A percentile compares a stretch with the other conserved stretches of the same genome.
phyloP scores from a whole-genome alignment of 768 basidiomycete species.

The Auriscalpium microsporum region DNA sequence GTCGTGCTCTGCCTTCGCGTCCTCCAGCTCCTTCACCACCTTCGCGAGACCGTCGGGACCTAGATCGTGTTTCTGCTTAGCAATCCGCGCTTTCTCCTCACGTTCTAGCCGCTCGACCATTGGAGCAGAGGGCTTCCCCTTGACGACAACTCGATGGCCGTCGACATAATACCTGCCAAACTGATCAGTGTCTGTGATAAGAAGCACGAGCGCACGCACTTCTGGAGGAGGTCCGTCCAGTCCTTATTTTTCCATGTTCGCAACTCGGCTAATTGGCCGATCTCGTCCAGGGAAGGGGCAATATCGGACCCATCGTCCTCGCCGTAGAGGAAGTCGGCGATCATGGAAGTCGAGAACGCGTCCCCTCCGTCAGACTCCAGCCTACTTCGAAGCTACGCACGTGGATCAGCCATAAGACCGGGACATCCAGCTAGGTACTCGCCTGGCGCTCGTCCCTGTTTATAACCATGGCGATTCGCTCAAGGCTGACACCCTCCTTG shows the following conservation, averaged over 20 bases:
- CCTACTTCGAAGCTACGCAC: slow-evolving; percentile 67
- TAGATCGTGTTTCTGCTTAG: slow-evolving; percentile 55
- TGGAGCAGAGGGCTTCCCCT: slow-evolving; percentile 81
- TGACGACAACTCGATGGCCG: slow-evolving; percentile 61
- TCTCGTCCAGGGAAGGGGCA: slow-evolving; percentile 63
- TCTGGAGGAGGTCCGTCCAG: slow-evolving; percentile 71
- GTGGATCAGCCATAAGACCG: background rate
- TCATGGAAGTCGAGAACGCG: slow-evolving; percentile 64
- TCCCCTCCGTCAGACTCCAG: slow-evolving; percentile 80
- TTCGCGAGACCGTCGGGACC: slow-evolving; percentile 76
- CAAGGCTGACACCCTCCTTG: slow-evolving; percentile 78
- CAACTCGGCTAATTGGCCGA: slow-evolving; percentile 59
- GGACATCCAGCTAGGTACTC: background rate
- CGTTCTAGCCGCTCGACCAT: slow-evolving; percentile 75
- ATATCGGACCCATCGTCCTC: slow-evolving; percentile 76
- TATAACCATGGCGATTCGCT: slow-evolving; percentile 80
- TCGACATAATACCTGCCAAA: slow-evolving; percentile 67
- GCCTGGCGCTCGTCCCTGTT: slow-evolving; percentile 85
- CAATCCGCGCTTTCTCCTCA: slow-evolving; percentile 72
- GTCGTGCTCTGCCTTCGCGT: slow-evolving; percentile 83
- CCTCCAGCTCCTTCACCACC: slow-evolving; percentile 59
- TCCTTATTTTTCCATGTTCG: slow-evolving; percentile 63
- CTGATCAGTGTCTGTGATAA: background rate
- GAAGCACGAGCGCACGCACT: slow-evolving; percentile 32
- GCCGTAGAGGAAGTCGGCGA: slow-evolving; percentile 84